phyloP scores from a whole-genome alignment of 129 eudicot genomes.

The Chrysanthemum makinoi region DNA sequence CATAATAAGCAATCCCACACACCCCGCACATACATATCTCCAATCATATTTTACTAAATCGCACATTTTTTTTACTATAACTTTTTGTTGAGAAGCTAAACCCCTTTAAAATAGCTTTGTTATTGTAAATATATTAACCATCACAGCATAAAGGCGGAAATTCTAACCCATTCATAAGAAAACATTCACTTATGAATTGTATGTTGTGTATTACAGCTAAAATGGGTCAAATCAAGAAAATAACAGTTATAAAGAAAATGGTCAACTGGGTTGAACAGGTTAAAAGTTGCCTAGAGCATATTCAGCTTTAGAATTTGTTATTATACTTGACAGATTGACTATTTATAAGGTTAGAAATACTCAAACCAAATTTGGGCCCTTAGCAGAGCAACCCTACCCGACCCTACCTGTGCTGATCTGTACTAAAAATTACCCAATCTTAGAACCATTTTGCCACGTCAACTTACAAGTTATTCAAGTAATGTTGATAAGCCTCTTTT shows the following conservation, averaged over 20 bases:
- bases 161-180: not conserved
- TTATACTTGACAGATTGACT: not conserved
- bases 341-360: not conserved
- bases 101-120: not conserved
- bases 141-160: not conserved
- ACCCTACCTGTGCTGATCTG: too few species aligned
- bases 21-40: not conserved
- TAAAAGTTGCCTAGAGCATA: not conserved
- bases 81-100: not conserved
- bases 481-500: slow-evolving; percentile 14
- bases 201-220: not conserved
- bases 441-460: slow-evolving; percentile 7
- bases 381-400: too few species aligned
- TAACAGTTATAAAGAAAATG: not conserved
- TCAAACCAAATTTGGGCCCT: not conserved
- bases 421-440: too few species aligned
- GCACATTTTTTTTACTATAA: not conserved
- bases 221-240: not conserved
- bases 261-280: not conserved
- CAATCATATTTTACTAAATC: slow-evolving; percentile 6
- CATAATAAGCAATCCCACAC: too few species aligned
- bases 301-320: not conserved
- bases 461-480: not conserved
- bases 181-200: not conserved
- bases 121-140: not conserved